These are phyloP conservation scores for Trichoderma lentiforme DNA, from an alignment of 2,329 filamentous ascomycete genomes.

Conservation along the genomic window DNA sequence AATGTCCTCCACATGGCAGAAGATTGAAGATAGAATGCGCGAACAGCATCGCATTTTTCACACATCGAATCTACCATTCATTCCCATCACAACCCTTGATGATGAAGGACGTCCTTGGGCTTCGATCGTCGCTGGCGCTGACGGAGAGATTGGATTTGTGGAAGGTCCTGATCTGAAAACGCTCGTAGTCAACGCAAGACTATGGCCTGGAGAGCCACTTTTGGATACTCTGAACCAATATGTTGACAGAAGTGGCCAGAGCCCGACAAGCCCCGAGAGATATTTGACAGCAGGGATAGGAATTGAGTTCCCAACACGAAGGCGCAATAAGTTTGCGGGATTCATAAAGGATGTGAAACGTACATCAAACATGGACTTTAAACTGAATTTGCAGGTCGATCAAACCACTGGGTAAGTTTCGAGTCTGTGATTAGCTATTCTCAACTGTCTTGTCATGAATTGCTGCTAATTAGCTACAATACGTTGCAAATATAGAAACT, in stretches of 20 bases:
- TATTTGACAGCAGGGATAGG: constrained; percentile 12
- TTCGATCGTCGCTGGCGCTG: constrained; percentile 7
- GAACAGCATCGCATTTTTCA: constrained; percentile 18
- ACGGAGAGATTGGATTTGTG: constrained; percentile 12
- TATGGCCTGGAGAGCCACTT: constrained; percentile 10
- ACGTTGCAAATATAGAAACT: neutral
- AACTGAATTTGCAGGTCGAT: constrained; percentile 8
- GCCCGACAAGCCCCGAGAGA: neutral
- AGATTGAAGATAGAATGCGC: constrained; percentile 8
- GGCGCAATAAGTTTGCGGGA: constrained; percentile 17
- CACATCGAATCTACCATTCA: constrained; percentile 8
- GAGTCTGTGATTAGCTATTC: neutral
- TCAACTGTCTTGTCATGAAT: neutral
- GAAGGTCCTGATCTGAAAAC: constrained; percentile 12
- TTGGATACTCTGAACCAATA: constrained; percentile 7
- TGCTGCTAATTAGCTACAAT: neutral
- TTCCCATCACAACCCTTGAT: constrained; percentile 11
- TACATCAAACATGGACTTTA: neutral
- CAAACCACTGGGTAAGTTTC: constrained; percentile 8
- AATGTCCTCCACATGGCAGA: neutral
- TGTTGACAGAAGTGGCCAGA: neutral
- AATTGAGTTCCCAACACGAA: constrained; percentile 13
- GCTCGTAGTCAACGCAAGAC: constrained; percentile 6
- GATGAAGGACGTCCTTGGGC: constrained; percentile 17
- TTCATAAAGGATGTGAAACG: constrained; percentile 7